phyloP scores from a whole-genome alignment of 805 yeast genomes.

The Clavispora vitiphila region DNA sequence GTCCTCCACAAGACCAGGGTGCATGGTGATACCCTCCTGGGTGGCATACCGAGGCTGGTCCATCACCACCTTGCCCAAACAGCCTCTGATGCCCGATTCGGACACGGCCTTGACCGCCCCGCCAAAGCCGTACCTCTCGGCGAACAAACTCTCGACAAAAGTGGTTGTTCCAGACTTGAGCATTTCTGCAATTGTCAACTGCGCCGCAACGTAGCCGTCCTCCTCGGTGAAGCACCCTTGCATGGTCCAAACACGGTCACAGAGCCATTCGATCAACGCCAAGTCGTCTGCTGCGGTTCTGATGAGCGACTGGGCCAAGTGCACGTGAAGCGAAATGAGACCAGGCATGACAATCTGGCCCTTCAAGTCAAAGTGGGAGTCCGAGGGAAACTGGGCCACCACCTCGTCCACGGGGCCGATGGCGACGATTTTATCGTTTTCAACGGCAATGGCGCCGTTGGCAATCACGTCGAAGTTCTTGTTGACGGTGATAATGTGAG shows the following conservation, averaged over 20 bases:
- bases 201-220: slow-evolving; percentile 13
- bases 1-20: slow-evolving; percentile 10
- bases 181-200: slow-evolving; percentile 13
- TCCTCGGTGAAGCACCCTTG: slow-evolving; percentile 13
- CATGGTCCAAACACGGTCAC: slow-evolving; percentile 12
- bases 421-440: slow-evolving; percentile 8
- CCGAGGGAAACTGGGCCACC: slow-evolving; percentile 2
- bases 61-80: slow-evolving; percentile 14
- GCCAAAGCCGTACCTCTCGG: slow-evolving; percentile 12
- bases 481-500: slow-evolving; percentile 10
- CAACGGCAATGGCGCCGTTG: slow-evolving; percentile 10
- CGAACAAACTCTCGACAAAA: slow-evolving; percentile 12
- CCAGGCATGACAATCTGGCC: slow-evolving; percentile 13
- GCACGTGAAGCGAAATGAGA: slow-evolving; percentile 12
- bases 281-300: slow-evolving; percentile 13
- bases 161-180: slow-evolving; percentile 14
- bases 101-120: slow-evolving; percentile 13
- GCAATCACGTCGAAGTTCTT: slow-evolving; percentile 8
- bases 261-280: slow-evolving; percentile 13
- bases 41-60: slow-evolving; percentile 15
- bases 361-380: slow-evolving; percentile 3
- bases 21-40: slow-evolving; percentile 12
- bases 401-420: slow-evolving; percentile 5
- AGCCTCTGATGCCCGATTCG: slow-evolving; percentile 14
- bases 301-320: slow-evolving; percentile 11